These are phyloP conservation scores for Hericium coralloides DNA, from an alignment of 768 basidiomycete genomes.

Conservation along the genomic window DNA sequence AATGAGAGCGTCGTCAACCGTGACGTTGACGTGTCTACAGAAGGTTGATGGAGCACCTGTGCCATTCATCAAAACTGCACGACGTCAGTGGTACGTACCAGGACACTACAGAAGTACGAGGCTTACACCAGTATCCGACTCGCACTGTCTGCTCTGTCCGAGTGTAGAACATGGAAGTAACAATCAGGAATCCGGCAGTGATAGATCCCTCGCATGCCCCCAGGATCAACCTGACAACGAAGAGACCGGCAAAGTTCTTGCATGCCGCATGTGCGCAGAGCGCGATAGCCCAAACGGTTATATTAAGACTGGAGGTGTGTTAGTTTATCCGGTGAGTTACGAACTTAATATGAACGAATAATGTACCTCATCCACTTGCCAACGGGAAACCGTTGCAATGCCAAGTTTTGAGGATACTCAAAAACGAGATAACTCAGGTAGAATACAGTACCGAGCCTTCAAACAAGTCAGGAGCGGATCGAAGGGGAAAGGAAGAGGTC, in stretches of 20 bases:
- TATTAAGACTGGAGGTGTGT: slow-evolving; percentile 42
- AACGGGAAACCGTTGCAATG: slow-evolving; percentile 63
- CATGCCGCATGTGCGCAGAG: slow-evolving; percentile 60
- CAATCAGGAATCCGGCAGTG: slow-evolving; percentile 71
- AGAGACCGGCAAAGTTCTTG: slow-evolving; percentile 56
- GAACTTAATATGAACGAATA: no score
- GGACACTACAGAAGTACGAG: no score
- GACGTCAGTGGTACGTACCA: background rate
- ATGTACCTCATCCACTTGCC: slow-evolving; percentile 72
- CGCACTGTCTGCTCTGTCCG: slow-evolving; percentile 58
- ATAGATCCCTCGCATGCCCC: slow-evolving; percentile 67
- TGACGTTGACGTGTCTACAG: background rate
- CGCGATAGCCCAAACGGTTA: slow-evolving; percentile 56
- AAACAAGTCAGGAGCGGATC: background rate
- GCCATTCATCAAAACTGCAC: slow-evolving; percentile 64
- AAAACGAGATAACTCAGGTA: slow-evolving; percentile 64
- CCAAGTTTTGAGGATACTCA: slow-evolving; percentile 68
- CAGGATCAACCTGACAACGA: slow-evolving; percentile 53
- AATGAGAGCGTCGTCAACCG: background rate
- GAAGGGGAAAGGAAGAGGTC: background rate
- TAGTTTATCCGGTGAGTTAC: no score
- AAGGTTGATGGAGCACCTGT: slow-evolving; percentile 31
- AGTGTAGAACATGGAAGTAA: slow-evolving; percentile 74
- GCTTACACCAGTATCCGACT: slow-evolving; percentile 72
- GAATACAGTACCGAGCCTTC: slow-evolving; percentile 68